Conservation (phyloP, 768 basidiomycete species). For the Mycena galericulata region DNA sequence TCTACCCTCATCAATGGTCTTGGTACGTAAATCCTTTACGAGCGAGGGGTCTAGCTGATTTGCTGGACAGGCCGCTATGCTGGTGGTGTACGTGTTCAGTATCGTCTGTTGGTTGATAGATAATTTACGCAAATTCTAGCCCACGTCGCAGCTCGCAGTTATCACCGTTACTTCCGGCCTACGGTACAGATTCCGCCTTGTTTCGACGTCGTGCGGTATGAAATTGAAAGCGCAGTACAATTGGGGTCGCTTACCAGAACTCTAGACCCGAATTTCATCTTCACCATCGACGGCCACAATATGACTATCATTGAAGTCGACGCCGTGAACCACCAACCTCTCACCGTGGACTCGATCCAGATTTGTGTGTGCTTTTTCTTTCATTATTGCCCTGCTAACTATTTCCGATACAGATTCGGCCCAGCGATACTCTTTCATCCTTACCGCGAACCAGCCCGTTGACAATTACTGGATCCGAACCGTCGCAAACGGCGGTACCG, state of each 20-base stretch:
- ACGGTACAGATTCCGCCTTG: conserved; percentile 53
- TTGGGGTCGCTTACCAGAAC: background rate
- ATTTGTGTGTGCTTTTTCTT: conserved; percentile 17
- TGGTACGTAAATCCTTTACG: too few species aligned
- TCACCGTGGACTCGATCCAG: conserved; percentile 26
- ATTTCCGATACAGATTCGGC: conserved; percentile 38
- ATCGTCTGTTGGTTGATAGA: background rate
- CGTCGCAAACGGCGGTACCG: conserved; percentile 39
- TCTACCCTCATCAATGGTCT: too few species aligned
- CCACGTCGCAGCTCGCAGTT: conserved; percentile 44
- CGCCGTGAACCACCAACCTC: conserved; percentile 6
- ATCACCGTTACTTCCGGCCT: conserved; percentile 47
- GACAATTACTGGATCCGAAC: conserved; percentile 67
- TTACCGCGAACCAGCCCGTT: conserved; percentile 49
- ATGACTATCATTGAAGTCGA: conserved; percentile 57
- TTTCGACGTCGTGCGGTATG: conserved; percentile 48
- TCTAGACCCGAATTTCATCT: conserved; percentile 45
- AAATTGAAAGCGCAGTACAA: too few species aligned
- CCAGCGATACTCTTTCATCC: conserved; percentile 58
- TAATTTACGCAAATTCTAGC: background rate
- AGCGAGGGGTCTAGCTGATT: too few species aligned
- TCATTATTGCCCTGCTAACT: background rate
- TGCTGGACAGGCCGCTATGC: conserved; percentile 33
- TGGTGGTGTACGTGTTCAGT: background rate
- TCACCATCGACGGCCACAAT: conserved; percentile 55